phyloP scores from a whole-genome alignment of 2,329 filamentous ascomycete species.

The Paracoccidioides lutzii region DNA sequence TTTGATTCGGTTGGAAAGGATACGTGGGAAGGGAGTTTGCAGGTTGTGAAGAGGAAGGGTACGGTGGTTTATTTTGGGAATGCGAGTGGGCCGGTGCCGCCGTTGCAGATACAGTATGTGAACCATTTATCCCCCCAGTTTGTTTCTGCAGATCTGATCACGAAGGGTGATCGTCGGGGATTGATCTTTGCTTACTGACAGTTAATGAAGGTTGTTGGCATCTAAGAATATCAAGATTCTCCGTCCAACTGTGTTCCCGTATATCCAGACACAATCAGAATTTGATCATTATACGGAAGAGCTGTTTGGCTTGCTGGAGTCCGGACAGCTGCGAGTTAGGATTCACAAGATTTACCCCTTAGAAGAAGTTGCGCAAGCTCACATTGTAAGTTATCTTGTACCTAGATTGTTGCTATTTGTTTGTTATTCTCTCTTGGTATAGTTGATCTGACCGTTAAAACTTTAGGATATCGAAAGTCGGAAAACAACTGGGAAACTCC shows the following conservation, averaged over 20 bases:
- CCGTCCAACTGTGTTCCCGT: slow-evolving; percentile 61
- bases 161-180: background rate
- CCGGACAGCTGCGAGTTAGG: slow-evolving; percentile 56
- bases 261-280: slow-evolving; percentile 57
- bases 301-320: slow-evolving; percentile 58
- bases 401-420: background rate
- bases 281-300: slow-evolving; percentile 57
- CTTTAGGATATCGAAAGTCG: slow-evolving; percentile 60
- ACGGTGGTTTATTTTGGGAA: slow-evolving; percentile 70
- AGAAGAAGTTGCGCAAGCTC: slow-evolving; percentile 57
- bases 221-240: slow-evolving; percentile 66
- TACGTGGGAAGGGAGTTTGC: slow-evolving; percentile 68
- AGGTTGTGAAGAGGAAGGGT: slow-evolving; percentile 64
- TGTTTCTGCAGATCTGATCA: background rate
- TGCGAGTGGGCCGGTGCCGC: slow-evolving; percentile 65
- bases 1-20: slow-evolving; percentile 78
- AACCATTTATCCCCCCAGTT: slow-evolving; percentile 15
- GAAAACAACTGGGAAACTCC: slow-evolving; percentile 70
- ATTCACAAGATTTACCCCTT: slow-evolving; percentile 69
- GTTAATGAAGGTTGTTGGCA: slow-evolving; percentile 38
- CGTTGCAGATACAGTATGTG: slow-evolving; percentile 47
- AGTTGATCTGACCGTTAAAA: background rate
- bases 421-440: background rate
- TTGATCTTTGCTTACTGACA: background rate
- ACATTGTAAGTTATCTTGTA: slow-evolving; percentile 34